Evolutionary conservation across 805 yeast species (phyloP), one percentile per base, ranked within the genome.

Genomic region (Grigorovia jiainica): DNA sequence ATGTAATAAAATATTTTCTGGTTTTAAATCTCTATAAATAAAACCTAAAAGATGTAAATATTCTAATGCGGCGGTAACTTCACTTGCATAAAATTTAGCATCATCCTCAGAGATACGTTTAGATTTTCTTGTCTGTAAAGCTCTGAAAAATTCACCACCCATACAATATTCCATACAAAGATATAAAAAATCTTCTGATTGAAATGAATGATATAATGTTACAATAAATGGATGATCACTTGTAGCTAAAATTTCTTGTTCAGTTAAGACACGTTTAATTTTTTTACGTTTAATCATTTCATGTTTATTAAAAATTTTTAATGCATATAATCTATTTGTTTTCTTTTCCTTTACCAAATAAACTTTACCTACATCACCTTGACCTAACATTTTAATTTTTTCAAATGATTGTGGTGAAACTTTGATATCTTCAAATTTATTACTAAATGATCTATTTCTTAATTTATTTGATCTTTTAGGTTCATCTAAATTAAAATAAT

Each of bases 111-210:
- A 69, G 9, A 92, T 81, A 49, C 95, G 83, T 58, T 87, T 86
- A 43, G 87, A 76, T 47, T 78, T 81, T 47, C 97, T 72, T 0
- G 97, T 87, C 64, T 92, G 98, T 42, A 92, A 66, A 0, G 97
- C 98, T 46, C 97, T 71, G 69, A 92, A 92, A 55, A 92, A 92
- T 64, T 94, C 99, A 39, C 99, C 98, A 23, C 99, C 99, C 90
- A 92, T 89, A 59, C 99, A 92, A 55, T 90, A 92, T 60, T 92
- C 99, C 95, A 94, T 90, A 64, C 99, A 92, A 36, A 92, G 73
- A 54, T 89, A 92, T 9, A 92, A 65, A 55, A 84, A 79, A 53
- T 89, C 97, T 44, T 86, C 92, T 5, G 95, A 82, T 64, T 92
- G 98, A 67, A 92, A 92, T 0, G 96, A 87, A 63, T 92, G 99